phyloP scores from a whole-genome alignment of 495 filamentous ascomycete genomes.

The Aeminium ludgeri region DNA sequence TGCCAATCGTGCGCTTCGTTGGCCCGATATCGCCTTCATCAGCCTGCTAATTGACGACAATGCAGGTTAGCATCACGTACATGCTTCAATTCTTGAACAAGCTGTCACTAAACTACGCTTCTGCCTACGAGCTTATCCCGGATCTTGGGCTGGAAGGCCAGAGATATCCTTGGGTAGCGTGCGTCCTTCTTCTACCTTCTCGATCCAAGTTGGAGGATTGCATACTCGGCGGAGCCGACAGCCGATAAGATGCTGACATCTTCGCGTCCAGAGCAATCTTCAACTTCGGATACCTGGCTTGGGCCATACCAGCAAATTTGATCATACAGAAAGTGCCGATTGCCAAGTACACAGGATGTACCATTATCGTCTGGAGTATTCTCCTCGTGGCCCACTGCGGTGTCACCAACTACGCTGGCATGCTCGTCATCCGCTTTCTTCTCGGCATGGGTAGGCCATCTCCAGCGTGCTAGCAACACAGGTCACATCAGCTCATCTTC shows the following conservation, averaged over 20 bases:
- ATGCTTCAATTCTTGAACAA: constrained; percentile 9
- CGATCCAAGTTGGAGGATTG: too few relatives aligned
- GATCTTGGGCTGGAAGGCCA: constrained; percentile 5
- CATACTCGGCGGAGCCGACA: too few relatives aligned
- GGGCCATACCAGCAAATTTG: constrained; percentile 5
- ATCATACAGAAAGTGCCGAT: constrained; percentile 6
- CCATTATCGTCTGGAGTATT: constrained; percentile 6
- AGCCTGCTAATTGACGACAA: too few relatives aligned
- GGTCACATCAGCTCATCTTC: neutral
- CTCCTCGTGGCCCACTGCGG: neutral
- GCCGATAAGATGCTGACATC: too few relatives aligned
- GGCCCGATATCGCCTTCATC: too few relatives aligned
- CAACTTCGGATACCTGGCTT: constrained; percentile 8
- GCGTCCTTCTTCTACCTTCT: too few relatives aligned
- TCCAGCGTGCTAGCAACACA: too few relatives aligned
- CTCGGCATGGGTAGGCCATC: constrained; percentile 1
- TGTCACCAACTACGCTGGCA: constrained; percentile 4
- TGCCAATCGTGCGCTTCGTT: constrained; percentile 10
- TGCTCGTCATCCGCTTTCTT: constrained; percentile 7
- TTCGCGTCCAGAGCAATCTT: neutral
- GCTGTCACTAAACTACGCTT: constrained; percentile 9
- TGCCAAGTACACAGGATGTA: constrained; percentile 1
- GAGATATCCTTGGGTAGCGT: constrained; percentile 9
- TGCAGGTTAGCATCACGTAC: constrained; percentile 8
- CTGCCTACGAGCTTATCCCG: constrained; percentile 5